Conservation (phyloP, 805 yeast species). For the Pichia gijzeniarum region DNA sequence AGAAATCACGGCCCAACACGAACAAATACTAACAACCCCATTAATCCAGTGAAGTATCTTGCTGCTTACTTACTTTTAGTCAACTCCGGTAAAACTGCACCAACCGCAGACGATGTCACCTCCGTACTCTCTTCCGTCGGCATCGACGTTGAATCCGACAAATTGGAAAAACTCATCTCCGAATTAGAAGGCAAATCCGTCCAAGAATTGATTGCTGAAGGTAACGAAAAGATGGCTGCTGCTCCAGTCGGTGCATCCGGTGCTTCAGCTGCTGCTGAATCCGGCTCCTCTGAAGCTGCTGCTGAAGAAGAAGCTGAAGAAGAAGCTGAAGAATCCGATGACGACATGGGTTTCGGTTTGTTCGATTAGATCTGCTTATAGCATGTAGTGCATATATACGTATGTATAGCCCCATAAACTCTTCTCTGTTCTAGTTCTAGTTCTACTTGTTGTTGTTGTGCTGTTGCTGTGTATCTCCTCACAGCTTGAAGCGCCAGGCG, state of each 20-base stretch:
- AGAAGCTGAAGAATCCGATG: conserved; percentile 47
- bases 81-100: conserved; percentile 81
- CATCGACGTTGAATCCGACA: conserved; percentile 74
- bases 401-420: no score
- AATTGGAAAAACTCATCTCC: conserved; percentile 60
- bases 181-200: conserved; percentile 75
- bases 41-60: conserved; percentile 65
- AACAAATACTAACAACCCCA: conserved; percentile 1
- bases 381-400: no score
- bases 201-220: conserved; percentile 70
- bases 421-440: no score
- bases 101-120: conserved; percentile 73
- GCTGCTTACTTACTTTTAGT: conserved; percentile 89
- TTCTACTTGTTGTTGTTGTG: no score
- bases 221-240: conserved; percentile 73
- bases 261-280: conserved; percentile 50
- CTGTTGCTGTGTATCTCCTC: no score
- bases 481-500: no score
- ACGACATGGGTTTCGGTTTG: conserved; percentile 80
- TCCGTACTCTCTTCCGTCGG: conserved; percentile 69
- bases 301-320: conserved; percentile 51
- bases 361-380: conserved; percentile 66
- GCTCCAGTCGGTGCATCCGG: conserved; percentile 70
- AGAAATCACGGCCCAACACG: no score
- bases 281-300: conserved; percentile 50